Evolutionary conservation across 345 rosid species (phyloP), one percentile per base, ranked within the genome.

Genomic region (Eutrema heterophyllum): DNA sequence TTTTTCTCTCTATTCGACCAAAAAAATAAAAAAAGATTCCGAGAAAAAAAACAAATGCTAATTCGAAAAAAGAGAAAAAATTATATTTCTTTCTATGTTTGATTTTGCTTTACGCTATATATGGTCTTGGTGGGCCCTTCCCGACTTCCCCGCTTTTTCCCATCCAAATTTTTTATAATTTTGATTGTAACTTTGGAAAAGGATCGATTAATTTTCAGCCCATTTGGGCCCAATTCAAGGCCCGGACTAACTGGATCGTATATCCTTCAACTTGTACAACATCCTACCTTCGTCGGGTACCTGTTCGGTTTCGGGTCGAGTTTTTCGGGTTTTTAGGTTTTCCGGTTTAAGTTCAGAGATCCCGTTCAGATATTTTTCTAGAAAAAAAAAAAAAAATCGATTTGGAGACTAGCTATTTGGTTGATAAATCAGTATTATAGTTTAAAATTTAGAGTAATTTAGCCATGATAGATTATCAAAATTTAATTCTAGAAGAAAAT

Each of bases 41-140:
- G 26, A 53, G 43, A 63, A 75, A 21, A 75, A 21, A 21, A 76
- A 61, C 36, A 76, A 76, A 63, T 5, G 46, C 75, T 76, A 76
- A 76, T 75, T 59, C 40, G 49, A 11, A 60, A 59, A 46, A 65
- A 13, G 13, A 4, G 9, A 5, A 61, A 74, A 41, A 24, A 60
- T 75, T 46, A 70, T 5, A 9, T 2, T 50, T 16, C 5, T 2
- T 50, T 16, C 5, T 3, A 21, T 55, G 40, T 76, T 70, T 76
- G 71, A 64, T 70, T 76, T 76, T 55, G 64, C 70, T 75, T 75
- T 75, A 68, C 74, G 79, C 64, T n/a, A 41, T 11, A 33, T 26
- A 60, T 11, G 58, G 53, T 53, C 21, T 38, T 69, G 27, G 71
- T 76, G 71, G 75, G 71, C 3, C 80, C 70, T 36, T 5, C 58